These are phyloP conservation scores for Pyrenopolyporus hunteri DNA, from an alignment of 495 filamentous ascomycete genomes.

Conservation along the genomic window DNA sequence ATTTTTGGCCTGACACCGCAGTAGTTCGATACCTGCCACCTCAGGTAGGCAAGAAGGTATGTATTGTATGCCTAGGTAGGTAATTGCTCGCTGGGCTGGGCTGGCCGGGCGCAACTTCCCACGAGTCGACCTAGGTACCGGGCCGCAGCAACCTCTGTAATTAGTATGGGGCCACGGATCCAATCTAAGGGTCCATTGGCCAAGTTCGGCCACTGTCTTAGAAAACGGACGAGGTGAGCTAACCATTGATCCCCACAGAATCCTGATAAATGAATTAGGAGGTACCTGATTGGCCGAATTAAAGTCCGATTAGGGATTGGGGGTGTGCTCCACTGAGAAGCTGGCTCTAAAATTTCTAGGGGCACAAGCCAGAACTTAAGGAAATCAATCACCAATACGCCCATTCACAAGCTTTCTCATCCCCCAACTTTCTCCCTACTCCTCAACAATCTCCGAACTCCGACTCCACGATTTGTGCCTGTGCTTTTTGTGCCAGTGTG, in stretches of 20 bases:
- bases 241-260: conserved; percentile 18
- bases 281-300: conserved; percentile 21
- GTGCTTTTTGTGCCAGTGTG: not conserved
- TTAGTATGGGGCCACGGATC: not conserved
- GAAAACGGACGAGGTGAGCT: conserved; percentile 26
- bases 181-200: conserved; percentile 6
- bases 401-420: conserved; percentile 22
- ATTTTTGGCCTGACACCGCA: too few relatives aligned
- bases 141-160: not conserved
- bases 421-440: conserved; percentile 1
- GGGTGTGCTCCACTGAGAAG: conserved; percentile 31
- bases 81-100: too few relatives aligned
- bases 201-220: conserved; percentile 3
- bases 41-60: too few relatives aligned
- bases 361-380: conserved; percentile 25
- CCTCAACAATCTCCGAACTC: conserved; percentile 20
- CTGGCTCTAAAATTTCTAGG: conserved; percentile 28
- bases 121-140: not conserved
- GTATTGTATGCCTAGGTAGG: not conserved
- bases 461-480: not conserved
- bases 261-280: conserved; percentile 37
- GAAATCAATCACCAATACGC: conserved; percentile 24
- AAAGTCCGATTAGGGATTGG: conserved; percentile 7
- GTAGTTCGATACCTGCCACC: too few relatives aligned
- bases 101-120: not conserved